Evolutionary conservation across 768 basidiomycete species (phyloP).

Genomic region (Terana coerulea): DNA sequence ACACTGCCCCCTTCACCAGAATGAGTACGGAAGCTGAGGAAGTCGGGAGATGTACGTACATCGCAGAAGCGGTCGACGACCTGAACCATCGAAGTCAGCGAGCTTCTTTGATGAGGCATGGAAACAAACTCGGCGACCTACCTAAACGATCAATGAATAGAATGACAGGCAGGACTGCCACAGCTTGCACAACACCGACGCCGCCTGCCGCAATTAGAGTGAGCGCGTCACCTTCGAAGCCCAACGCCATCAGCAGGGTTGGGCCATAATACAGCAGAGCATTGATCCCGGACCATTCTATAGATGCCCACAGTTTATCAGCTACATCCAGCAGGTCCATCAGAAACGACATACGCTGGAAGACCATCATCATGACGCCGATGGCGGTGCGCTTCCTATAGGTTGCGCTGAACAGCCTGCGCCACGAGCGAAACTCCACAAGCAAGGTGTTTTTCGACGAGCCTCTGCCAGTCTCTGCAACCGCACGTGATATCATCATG

Average conservation of each 20-base stretch:
- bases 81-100: conserved; percentile 28
- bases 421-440: conserved; percentile 48
- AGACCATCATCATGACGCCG: conserved; percentile 74
- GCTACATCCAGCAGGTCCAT: too few relatives aligned
- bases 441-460: conserved; percentile 11
- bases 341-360: conserved; percentile 58
- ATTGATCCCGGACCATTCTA: conserved; percentile 89
- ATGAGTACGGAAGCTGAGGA: neutral
- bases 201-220: conserved; percentile 72
- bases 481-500: conserved; percentile 40
- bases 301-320: too few relatives aligned
- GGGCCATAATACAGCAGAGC: conserved; percentile 83
- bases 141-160: conserved; percentile 65
- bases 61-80: conserved; percentile 62
- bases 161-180: conserved; percentile 74
- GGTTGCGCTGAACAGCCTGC: conserved; percentile 46
- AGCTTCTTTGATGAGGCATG: neutral
- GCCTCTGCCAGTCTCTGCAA: conserved; percentile 8
- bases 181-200: conserved; percentile 72
- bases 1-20: conserved; percentile 46
- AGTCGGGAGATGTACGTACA: conserved; percentile 21
- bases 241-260: conserved; percentile 60
- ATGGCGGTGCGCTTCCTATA: conserved; percentile 63
- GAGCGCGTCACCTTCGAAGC: conserved; percentile 54
- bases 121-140: neutral